Conservation (phyloP, 139 green algal genomes). For the Chlorella sorokiniana region DNA sequence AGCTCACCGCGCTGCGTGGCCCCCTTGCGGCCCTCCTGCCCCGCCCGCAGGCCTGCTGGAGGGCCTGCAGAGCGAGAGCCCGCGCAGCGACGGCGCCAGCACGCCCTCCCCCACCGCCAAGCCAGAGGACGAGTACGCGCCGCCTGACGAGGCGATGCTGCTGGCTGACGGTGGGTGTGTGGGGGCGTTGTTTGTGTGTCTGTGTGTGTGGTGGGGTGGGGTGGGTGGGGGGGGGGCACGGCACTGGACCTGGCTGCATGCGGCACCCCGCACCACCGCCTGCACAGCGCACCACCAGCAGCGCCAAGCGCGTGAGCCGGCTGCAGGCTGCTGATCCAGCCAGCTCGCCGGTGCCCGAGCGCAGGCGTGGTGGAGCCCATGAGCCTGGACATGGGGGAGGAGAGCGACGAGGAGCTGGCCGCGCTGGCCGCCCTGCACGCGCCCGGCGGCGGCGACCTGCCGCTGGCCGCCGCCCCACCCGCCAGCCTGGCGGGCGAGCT, state of each 20-base stretch:
- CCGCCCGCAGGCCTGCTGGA: conserved; percentile 47
- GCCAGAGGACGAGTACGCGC: conserved; percentile 42
- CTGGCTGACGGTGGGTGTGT: conserved; percentile 36
- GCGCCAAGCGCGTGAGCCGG: too few relatives aligned
- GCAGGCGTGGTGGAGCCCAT: conserved; percentile 52
- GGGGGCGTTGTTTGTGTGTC: not conserved
- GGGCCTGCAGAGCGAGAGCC: conserved; percentile 40
- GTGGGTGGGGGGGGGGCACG: too few relatives aligned
- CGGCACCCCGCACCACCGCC: too few relatives aligned
- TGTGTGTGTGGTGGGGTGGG: too few relatives aligned
- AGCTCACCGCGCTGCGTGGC: not conserved
- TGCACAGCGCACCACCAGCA: too few relatives aligned
- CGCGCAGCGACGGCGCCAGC: conserved; percentile 22
- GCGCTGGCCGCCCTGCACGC: conserved; percentile 13
- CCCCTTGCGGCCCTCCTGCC: too few relatives aligned
- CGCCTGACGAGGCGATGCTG: conserved; percentile 41
- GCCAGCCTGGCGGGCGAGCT: conserved; percentile 19
- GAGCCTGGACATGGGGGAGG: conserved; percentile 55
- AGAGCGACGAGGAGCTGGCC: conserved; percentile 62
- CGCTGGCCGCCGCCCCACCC: not conserved
- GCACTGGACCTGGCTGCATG: too few relatives aligned
- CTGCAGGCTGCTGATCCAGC: too few relatives aligned
- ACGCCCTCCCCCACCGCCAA: conserved; percentile 16
- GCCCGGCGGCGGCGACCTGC: not conserved
- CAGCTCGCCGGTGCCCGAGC: too few relatives aligned